A percentile compares a stretch with the other conserved stretches of the same genome.
phyloP scores from a whole-genome alignment of 306 rosid species.

The Luffa acutangula region DNA sequence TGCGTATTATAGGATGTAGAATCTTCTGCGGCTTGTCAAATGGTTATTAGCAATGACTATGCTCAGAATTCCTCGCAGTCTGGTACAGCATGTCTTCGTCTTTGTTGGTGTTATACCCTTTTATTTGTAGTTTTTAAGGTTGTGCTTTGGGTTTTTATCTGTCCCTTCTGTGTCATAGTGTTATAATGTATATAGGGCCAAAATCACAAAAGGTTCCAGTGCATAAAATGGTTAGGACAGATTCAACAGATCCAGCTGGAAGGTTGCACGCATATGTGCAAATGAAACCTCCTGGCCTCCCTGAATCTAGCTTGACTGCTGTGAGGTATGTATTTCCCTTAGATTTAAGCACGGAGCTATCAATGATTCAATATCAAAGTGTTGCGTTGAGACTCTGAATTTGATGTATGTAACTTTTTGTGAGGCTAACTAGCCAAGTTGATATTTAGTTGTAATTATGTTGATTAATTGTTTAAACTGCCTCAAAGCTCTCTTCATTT shows the following conservation, averaged over 20 bases:
- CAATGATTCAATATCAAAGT: not conserved
- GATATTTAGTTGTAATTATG: not conserved
- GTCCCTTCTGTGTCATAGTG: not conserved
- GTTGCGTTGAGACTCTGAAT: not conserved
- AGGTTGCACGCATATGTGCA: conserved; percentile 78
- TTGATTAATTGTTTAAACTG: not conserved
- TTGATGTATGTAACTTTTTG: not conserved
- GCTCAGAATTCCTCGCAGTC: conserved; percentile 3
- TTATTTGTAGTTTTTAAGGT: not conserved
- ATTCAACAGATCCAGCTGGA: conserved; percentile 81
- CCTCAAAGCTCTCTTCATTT: not conserved
- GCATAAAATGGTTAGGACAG: conserved; percentile 76
- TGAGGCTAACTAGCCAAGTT: not conserved
- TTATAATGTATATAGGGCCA: conserved; percentile 34
- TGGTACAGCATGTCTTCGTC: not conserved
- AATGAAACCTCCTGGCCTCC: conserved; percentile 28
- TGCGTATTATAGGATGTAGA: conserved; percentile 9
- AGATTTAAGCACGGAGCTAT: not conserved
- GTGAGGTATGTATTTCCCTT: conserved; percentile 39
- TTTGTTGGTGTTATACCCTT: not conserved
- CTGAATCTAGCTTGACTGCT: conserved; percentile 48
- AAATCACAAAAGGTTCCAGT: conserved; percentile 72
- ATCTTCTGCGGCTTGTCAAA: conserved; percentile 7
- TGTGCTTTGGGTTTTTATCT: not conserved
- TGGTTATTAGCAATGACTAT: not conserved